A percentile compares a stretch with the other conserved stretches of the same genome.
phyloP scores from a whole-genome alignment of 805 yeast genomes.

The Candida glaebosa region DNA sequence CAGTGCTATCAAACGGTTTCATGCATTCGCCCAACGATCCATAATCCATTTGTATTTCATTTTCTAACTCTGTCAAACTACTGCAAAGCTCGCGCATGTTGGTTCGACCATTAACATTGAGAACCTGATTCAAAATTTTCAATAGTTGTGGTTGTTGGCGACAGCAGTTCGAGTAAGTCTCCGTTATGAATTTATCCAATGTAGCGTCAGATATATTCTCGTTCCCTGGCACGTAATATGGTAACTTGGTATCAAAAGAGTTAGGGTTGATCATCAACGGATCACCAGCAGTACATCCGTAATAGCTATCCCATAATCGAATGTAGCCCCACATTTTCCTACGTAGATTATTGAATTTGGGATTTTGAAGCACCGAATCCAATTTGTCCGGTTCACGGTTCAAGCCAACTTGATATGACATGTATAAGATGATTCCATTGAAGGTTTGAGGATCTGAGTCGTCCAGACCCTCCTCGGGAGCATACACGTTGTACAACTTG shows the following conservation, averaged over 20 bases:
- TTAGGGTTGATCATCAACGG: constrained; percentile 27
- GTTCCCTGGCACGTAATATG: constrained; percentile 31
- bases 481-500: constrained; percentile 44
- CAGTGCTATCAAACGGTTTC: constrained; percentile 9
- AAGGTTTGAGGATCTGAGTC: constrained; percentile 58
- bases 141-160: background rate
- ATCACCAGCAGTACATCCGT: constrained; percentile 28
- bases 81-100: constrained; percentile 34
- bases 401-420: constrained; percentile 65
- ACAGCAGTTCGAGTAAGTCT: background rate
- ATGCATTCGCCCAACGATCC: constrained; percentile 22
- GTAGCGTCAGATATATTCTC: constrained; percentile 33
- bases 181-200: background rate
- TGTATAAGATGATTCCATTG: constrained; percentile 55
- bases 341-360: constrained; percentile 42
- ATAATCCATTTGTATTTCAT: constrained; percentile 22
- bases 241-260: constrained; percentile 26
- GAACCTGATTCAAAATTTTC: constrained; percentile 14
- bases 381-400: constrained; percentile 60
- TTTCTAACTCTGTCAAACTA: constrained; percentile 35
- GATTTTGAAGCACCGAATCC: constrained; percentile 18
- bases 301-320: constrained; percentile 29
- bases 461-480: constrained; percentile 53
- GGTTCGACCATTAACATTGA: constrained; percentile 38
- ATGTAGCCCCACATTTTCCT: constrained; percentile 56